Base-by-base conservation (phyloP, 768 basidiomycete genomes). In the Amanita thiersii region DNA sequence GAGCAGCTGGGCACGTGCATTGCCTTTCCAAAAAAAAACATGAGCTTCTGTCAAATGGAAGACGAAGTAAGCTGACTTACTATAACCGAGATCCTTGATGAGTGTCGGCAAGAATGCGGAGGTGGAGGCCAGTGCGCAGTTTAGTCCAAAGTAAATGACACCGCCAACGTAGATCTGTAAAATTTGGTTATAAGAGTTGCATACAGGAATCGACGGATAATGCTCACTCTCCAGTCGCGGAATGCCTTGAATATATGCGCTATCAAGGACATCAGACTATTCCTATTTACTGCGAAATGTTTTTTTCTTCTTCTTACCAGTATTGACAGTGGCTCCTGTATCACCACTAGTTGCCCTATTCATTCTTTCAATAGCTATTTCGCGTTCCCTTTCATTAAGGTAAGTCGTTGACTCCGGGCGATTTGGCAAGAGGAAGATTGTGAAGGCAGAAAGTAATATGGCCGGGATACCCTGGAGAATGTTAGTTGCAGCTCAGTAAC, bases 71-170 rank as follows among this genome's bases (percentile, higher is more conserved):
- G 29, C 29, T 29, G 19, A 63, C 83, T 35, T 43, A 86, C 85
- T 73, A 49, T 71, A 79, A 24, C 83, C 83, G 43, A 88, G 77
- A 0, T 80, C 84, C 31, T 65, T 68, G 32, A 90, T 75, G 51
- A 90, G 86, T 2, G 86, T 89, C 2, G 88, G 88, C 40, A 91
- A 61, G 63, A 91, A 91, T 0, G 86, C 85, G 17, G 81, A 79
- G 25, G 82, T 82, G 6, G 86, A 83, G n/a, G 83, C 79, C 11
- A 88, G 62, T 15, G 84, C 81, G 38, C 74, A 75, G 52, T 87
- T 87, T 37, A 85, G 61, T 21, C 82, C 84, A 53, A 88, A 86
- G 56, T 86, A 88, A 46, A 87, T 77, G 20, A 79, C 70, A 0
- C 86, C 86, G 0, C 69, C 84, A 5, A 64, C 52, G 50, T 85